Conservation (phyloP, 2,329 filamentous ascomycete genomes). For the Coniochaeta sp. region DNA sequence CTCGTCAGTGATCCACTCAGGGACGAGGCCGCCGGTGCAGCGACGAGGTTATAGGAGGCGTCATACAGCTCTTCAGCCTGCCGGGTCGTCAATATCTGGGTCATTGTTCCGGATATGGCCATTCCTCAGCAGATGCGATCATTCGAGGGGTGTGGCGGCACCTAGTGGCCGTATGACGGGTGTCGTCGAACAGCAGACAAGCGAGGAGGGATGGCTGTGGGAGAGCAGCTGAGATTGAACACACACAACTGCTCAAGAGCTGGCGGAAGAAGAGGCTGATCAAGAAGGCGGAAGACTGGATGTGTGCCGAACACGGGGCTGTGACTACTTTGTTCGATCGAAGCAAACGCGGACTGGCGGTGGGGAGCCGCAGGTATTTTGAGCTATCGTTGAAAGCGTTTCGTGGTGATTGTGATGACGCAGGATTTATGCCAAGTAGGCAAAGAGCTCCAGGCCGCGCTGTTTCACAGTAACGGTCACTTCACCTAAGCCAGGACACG, state of each 20-base stretch:
- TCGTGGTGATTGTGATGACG: not conserved
- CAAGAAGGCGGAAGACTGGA: not conserved
- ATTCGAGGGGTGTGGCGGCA: not conserved
- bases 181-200: not conserved
- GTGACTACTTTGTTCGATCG: not conserved
- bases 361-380: not conserved
- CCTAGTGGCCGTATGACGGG: not conserved
- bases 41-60: not conserved
- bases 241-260: too few species aligned
- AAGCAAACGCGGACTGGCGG: not conserved
- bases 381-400: not conserved
- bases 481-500: not conserved
- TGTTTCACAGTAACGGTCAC: not conserved
- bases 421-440: not conserved
- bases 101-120: conserved; percentile 43
- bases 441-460: not conserved
- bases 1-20: not conserved
- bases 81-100: conserved; percentile 64
- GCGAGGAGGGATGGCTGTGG: not conserved
- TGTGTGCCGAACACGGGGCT: not conserved
- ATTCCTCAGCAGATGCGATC: not conserved
- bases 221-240: not conserved
- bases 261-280: too few species aligned
- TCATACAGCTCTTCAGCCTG: conserved; percentile 81
- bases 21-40: not conserved